Percentiles rank a stretch among this genome's conserved stretches.
These are phyloP conservation scores for Colletotrichum siamense DNA, from an alignment of 2,329 filamentous ascomycete genomes.

Conservation along the genomic window DNA sequence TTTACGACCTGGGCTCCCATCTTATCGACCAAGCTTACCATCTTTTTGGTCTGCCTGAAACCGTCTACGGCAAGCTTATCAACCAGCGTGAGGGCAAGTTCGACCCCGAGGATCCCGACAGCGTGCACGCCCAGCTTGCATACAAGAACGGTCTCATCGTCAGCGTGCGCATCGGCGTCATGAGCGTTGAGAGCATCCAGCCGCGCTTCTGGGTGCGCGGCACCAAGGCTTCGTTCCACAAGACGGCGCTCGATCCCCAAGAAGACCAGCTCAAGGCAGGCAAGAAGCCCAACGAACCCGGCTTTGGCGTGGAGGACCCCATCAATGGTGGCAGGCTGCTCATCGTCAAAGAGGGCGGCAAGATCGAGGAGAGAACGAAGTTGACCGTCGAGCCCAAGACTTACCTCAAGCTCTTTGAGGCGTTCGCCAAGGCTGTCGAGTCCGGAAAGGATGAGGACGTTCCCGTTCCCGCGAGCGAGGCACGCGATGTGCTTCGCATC, in stretches of 20 bases:
- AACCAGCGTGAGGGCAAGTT: slow-evolving; percentile 62
- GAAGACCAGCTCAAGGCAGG: slow-evolving; percentile 76
- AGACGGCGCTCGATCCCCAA: slow-evolving; percentile 73
- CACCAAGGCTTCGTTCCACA: slow-evolving; percentile 76
- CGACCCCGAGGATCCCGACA: slow-evolving; percentile 59
- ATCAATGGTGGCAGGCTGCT: slow-evolving; percentile 63
- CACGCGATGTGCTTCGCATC: slow-evolving; percentile 57
- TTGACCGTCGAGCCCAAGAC: slow-evolving; percentile 70
- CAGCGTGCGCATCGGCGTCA: slow-evolving; percentile 71
- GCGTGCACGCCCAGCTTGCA: slow-evolving; percentile 67
- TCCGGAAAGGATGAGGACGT: slow-evolving; percentile 55
- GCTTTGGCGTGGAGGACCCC: slow-evolving; percentile 70
- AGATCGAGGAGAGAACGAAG: slow-evolving; percentile 52
- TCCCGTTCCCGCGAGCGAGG: slow-evolving; percentile 58
- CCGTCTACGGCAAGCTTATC: slow-evolving; percentile 72
- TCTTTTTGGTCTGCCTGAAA: slow-evolving; percentile 72
- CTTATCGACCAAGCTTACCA: slow-evolving; percentile 77
- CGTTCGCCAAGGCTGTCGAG: slow-evolving; percentile 52
- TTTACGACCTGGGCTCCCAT: slow-evolving; percentile 80
- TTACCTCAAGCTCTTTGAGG: slow-evolving; percentile 71
- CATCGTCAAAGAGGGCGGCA: slow-evolving; percentile 56
- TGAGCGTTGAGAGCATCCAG: slow-evolving; percentile 73
- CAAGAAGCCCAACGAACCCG: slow-evolving; percentile 62
- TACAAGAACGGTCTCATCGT: slow-evolving; percentile 70
- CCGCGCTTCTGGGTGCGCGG: slow-evolving; percentile 80